A percentile compares a stretch with the other conserved stretches of the same genome.
phyloP scores from a whole-genome alignment of 352 stramenopile genomes.

The Phytopythium cucurbitacearum region DNA sequence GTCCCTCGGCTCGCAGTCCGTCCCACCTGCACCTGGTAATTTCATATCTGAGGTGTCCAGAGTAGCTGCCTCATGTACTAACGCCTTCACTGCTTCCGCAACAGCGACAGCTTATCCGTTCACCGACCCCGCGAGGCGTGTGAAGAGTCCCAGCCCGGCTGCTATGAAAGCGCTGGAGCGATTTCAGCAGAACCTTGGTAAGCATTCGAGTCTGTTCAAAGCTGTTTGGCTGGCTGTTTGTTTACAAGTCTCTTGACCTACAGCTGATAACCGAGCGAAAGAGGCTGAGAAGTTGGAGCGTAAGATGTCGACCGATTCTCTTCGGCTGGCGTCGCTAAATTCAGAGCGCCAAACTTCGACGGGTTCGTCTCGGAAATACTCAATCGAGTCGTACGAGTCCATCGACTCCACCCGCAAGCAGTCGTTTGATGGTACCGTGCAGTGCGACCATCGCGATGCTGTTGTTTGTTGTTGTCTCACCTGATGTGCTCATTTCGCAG shows the following conservation, averaged over 20 bases:
- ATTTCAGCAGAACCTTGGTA: conserved; percentile 62
- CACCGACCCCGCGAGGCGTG: conserved; percentile 36
- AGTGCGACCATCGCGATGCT: background rate
- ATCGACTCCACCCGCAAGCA: conserved; percentile 29
- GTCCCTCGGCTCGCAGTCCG: background rate
- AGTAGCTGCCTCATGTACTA: background rate
- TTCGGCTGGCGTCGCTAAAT: conserved; percentile 31
- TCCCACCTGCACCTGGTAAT: conserved; percentile 2
- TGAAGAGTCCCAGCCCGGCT: conserved; percentile 39
- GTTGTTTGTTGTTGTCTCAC: conserved; percentile 1
- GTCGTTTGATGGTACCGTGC: conserved; percentile 27
- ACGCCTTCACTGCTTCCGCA: background rate
- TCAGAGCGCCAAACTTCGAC: conserved; percentile 21
- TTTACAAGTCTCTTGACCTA: background rate
- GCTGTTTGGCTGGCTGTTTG: background rate
- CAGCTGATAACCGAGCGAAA: conserved; percentile 27
- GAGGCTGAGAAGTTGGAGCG: conserved; percentile 23
- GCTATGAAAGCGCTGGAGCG: conserved; percentile 40
- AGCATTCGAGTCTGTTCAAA: background rate
- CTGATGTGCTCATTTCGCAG: conserved; percentile 10
- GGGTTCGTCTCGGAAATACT: conserved; percentile 12
- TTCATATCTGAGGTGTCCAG: background rate
- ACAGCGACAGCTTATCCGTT: conserved; percentile 59
- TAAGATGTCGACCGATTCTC: conserved; percentile 27
- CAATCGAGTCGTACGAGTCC: conserved; percentile 28